Base-by-base conservation (phyloP, 768 basidiomycete genomes). In the Cystofilobasidium bisporidii region DNA sequence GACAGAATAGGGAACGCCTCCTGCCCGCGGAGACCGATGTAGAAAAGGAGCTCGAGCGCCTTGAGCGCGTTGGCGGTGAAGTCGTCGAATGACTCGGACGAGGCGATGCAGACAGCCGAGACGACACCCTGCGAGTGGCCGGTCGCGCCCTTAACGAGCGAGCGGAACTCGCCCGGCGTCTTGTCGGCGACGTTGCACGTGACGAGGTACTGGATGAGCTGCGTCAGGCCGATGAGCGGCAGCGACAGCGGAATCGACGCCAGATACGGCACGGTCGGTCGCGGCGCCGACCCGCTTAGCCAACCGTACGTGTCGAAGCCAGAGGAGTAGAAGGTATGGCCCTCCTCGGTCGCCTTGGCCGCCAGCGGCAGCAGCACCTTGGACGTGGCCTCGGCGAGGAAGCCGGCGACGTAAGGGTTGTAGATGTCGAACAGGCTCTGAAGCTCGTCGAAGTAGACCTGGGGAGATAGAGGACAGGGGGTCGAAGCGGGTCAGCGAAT, bases 51-150 rank as follows among this genome's bases (percentile, higher is more conserved):
- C 72, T 83, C 87, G 72, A 97, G 77, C 40, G 91, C 90, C 77
- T 94, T 93, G 75, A 82, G 80, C 12, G 85, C 81, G 78, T 96
- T 94, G 67, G 78, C 78, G 65, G 82, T 79, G 77, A 91, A 89
- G 3, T 86, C 85, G 57, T 86, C 86, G 69, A 86, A 85, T 30
- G 85, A 84, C 22, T 81, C 81, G 6, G 92, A 91, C 6, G 89
- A 85, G 10, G 93, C 83, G 73, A 97, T 85, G 45, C 84, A 86
- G 62, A 93, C 83, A n/a, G 96, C 96, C 17, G 93, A 90, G 58
- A 96, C 86, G 72, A 99, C 85, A 71, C 96, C 96, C 77, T 98
- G 94, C 2, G 93, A 97, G 79, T 99, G 96, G 38, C 96, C 96
- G 20, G 96, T 98, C 2, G 92, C 85, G 40, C 94, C 94, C 14